Base-by-base conservation (phyloP, 2,329 filamentous ascomycete species). In the Esteya vermicola region DNA sequence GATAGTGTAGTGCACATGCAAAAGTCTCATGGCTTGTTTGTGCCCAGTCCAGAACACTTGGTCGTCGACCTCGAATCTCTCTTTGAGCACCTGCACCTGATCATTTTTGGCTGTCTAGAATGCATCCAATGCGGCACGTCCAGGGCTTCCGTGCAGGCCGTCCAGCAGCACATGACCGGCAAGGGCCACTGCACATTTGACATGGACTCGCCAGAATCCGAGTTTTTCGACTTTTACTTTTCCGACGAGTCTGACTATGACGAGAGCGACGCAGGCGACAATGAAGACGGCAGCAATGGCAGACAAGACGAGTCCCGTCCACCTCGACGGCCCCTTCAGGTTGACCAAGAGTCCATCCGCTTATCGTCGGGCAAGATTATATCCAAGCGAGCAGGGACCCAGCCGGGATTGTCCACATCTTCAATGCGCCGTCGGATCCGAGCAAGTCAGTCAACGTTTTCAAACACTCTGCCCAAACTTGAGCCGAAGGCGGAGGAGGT, bases 81-180 rank as follows among this genome's bases (percentile, higher is more conserved):
- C 2, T 52, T 72, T 27, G 47, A 54, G 31, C 71, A 71, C 40
- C 52, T 72, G 0, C 58, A 65, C 39, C 56, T 69, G 9, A 51
- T 73, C 18, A 63, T 73, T 13, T 62, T 55, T 18, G 58, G 51
- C 1, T 70, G 68, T 40, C 54, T 55, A 16, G 66, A 72, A 50
- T 75, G 70, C 43, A 55, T 74, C 28, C 60, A 57, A 18, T 74
- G 70, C 45, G 64, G 64, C 1, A 64, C 57, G 13, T 51, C 60
- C 28, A 57, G 64, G 25, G 50, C 51, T 0, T 66, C 61, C 0
- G 53, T 56, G 0, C 55, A 65, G 37, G 70, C 60, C 0, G 61
- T 64, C 0, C 65, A 68, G 45, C 65, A 69, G 27, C 70, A 72
- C 40, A 72, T 71, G 67, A 47, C 53, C 0, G 58, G 53, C 3